A percentile compares a stretch with the other conserved stretches of the same genome.
These are phyloP conservation scores for Hibiscus mutabilis DNA, from an alignment of 345 rosid species.

Conservation along the genomic window DNA sequence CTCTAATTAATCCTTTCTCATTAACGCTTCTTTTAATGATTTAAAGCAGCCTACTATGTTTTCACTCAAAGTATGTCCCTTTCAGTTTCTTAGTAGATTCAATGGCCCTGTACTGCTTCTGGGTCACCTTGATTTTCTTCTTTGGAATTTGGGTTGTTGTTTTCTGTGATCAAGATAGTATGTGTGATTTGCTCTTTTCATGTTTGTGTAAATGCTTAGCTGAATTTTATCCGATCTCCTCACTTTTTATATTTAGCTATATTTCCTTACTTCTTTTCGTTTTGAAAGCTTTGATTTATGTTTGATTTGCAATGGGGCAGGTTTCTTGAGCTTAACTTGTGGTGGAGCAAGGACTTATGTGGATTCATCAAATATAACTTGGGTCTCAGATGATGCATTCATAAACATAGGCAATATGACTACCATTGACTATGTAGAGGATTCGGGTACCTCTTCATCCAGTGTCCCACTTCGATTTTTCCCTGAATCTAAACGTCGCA, in stretches of 20 bases:
- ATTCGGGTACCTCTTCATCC: conserved; percentile 8
- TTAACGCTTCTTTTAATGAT: background rate
- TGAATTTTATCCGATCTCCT: background rate
- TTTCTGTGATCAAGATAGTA: conserved; percentile 65
- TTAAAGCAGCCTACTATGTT: background rate
- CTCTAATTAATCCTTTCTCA: background rate
- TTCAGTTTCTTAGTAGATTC: conserved; percentile 1
- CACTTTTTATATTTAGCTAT: background rate
- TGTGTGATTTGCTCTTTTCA: background rate
- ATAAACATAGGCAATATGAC: conserved; percentile 53
- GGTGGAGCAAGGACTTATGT: conserved; percentile 46
- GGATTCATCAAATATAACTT: conserved; percentile 48
- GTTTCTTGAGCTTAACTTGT: conserved; percentile 79
- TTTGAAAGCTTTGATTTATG: background rate
- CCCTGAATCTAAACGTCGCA: conserved; percentile 37
- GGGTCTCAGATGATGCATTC: conserved; percentile 56
- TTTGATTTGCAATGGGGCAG: conserved; percentile 29
- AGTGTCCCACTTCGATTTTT: conserved; percentile 51
- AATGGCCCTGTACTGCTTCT: conserved; percentile 41
- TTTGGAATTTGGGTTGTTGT: conserved; percentile 26
- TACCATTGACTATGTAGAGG: background rate
- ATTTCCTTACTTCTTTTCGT: background rate
- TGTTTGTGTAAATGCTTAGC: background rate
- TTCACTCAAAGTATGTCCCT: background rate
- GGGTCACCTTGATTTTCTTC: conserved; percentile 35